These are phyloP conservation scores for Heteromeles arbutifolia DNA, from an alignment of 306 rosid genomes.

Conservation along the genomic window DNA sequence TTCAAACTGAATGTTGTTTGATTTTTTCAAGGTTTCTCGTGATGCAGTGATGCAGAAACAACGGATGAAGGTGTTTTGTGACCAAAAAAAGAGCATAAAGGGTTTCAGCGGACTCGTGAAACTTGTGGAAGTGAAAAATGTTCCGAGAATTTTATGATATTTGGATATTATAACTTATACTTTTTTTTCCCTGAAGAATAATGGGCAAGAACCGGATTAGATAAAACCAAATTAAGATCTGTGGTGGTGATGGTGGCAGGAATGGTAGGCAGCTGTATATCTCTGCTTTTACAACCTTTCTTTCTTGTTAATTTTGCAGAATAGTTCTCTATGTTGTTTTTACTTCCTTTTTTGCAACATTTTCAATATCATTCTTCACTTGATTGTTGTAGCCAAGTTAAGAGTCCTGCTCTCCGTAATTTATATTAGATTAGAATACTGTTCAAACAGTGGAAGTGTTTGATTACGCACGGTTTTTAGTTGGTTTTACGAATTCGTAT, in stretches of 20 bases:
- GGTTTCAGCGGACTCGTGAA: conserved; percentile 12
- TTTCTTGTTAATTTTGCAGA: conserved; percentile 26
- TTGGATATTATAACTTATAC: conserved; percentile 17
- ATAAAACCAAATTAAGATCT: conserved; percentile 15
- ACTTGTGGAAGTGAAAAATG: conserved; percentile 33
- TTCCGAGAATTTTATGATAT: conserved; percentile 21
- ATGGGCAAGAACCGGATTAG: conserved; percentile 30
- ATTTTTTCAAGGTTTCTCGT: conserved; percentile 17
- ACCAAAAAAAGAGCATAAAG: not conserved
- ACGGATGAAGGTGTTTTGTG: not conserved
- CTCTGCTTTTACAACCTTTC: conserved; percentile 21
- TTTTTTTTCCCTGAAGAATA: conserved; percentile 22
- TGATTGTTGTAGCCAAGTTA: not conserved
- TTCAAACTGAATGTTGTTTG: conserved; percentile 8
- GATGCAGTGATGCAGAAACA: conserved; percentile 46
- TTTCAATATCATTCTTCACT: not conserved
- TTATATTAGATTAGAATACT: not conserved
- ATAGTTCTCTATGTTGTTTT: conserved; percentile 5
- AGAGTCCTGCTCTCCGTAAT: not conserved
- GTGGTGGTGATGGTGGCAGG: conserved; percentile 33
- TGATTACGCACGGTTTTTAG: not conserved
- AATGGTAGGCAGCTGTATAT: conserved; percentile 31
- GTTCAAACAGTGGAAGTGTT: not conserved
- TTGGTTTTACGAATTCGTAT: not conserved
- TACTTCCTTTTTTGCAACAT: not conserved